Percentiles rank a stretch among this genome's conserved stretches.
These are phyloP conservation scores for Vairimorpha apis DNA, from an alignment of 371 early-diverging fungal genomes.

Conservation along the genomic window DNA sequence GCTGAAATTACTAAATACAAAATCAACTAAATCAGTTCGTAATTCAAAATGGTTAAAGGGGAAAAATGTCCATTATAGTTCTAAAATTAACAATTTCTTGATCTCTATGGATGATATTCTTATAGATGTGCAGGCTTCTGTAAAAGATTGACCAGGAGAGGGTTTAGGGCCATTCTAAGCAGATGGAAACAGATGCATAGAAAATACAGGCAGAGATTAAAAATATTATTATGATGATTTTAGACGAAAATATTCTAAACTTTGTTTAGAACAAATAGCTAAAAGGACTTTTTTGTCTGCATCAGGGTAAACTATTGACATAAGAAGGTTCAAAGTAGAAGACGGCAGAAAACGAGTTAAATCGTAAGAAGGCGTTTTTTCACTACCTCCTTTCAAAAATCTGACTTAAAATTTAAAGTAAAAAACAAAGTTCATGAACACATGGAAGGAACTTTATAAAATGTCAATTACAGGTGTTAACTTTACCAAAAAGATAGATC, in stretches of 20 bases:
- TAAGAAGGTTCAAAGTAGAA: background rate
- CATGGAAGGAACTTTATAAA: background rate
- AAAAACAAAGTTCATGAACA: background rate
- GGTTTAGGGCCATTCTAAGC: slow-evolving; percentile 1
- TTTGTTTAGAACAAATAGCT: background rate
- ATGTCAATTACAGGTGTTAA: background rate
- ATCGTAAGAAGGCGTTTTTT: background rate
- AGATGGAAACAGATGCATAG: background rate
- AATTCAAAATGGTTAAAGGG: too few relatives aligned
- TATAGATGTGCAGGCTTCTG: background rate
- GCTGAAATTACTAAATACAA: too few relatives aligned
- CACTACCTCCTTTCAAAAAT: background rate
- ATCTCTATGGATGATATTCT: background rate
- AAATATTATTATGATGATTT: background rate
- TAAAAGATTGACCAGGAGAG: background rate
- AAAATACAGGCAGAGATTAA: background rate
- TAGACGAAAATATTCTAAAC: background rate
- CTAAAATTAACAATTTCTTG: background rate
- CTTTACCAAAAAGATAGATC: background rate
- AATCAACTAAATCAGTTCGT: too few relatives aligned
- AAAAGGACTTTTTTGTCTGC: background rate
- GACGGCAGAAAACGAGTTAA: background rate
- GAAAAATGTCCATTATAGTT: too few relatives aligned
- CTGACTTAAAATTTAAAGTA: background rate
- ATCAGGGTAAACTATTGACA: background rate